A percentile compares a stretch with the other conserved stretches of the same genome.
These are phyloP conservation scores for Delitschia confertaspora DNA, from an alignment of 495 filamentous ascomycete species.

Conservation along the genomic window DNA sequence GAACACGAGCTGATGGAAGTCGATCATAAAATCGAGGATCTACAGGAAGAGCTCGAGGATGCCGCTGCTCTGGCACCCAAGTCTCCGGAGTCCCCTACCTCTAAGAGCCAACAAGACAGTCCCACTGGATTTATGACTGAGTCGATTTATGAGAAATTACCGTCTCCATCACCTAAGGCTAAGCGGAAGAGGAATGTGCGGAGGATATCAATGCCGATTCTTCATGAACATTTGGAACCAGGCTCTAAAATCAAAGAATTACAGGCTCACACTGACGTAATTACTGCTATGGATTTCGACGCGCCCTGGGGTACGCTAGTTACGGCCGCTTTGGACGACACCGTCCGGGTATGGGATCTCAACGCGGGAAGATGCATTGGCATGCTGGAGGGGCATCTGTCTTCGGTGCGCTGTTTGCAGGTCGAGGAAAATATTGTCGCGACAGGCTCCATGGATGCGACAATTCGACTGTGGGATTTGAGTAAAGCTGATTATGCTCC, in stretches of 20 bases:
- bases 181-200: slow-evolving; percentile 55
- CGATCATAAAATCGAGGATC: slow-evolving; percentile 76
- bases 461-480: slow-evolving; percentile 91
- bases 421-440: slow-evolving; percentile 93
- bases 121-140: slow-evolving; percentile 78
- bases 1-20: slow-evolving; percentile 82
- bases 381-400: slow-evolving; percentile 83
- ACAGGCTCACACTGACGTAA: slow-evolving; percentile 76
- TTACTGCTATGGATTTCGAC: slow-evolving; percentile 92
- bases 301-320: slow-evolving; percentile 92
- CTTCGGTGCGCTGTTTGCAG: slow-evolving; percentile 86
- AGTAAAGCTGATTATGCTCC: slow-evolving; percentile 55
- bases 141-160: slow-evolving; percentile 90
- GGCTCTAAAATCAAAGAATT: slow-evolving; percentile 83
- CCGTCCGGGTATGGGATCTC: slow-evolving; percentile 95
- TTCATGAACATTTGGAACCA: slow-evolving; percentile 91
- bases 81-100: slow-evolving; percentile 38
- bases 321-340: slow-evolving; percentile 90
- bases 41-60: slow-evolving; percentile 67
- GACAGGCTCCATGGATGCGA: slow-evolving; percentile 92
- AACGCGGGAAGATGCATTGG: slow-evolving; percentile 87
- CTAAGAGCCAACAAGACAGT: slow-evolving; percentile 44
- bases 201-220: slow-evolving; percentile 77
- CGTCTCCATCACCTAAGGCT: slow-evolving; percentile 51
- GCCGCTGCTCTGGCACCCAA: slow-evolving; percentile 47